Evolutionary conservation across 495 filamentous ascomycete species (phyloP), one percentile per base, ranked within the genome.

Genomic region (Parathielavia appendiculata): DNA sequence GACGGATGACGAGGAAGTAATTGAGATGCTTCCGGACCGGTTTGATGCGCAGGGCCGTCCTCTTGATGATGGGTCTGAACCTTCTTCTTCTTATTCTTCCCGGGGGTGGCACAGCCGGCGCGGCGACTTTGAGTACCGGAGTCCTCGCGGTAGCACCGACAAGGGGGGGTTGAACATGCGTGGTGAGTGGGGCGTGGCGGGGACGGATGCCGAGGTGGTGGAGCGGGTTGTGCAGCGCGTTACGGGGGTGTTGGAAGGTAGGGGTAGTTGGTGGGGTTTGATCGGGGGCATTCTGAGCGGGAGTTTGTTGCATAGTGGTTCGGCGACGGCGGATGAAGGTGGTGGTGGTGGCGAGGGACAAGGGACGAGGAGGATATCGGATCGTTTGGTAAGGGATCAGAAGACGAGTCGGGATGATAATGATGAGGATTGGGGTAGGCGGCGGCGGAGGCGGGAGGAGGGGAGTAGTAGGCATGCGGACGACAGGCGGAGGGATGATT

Each of bases 1-100:
- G 9, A 60, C 59, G 7, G 57, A 59, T 8, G 69, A 71, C 4
- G 64, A 75, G 16, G 65, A 62, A 2, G 73, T 69, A 4, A 57
- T 79, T 4, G 79, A 80, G 39, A 63, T 71, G 8, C 62, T 91
- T 0, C 87, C 87, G 0, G 79, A 83, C 44, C 78, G 87, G 0
- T 90, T 91, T 59, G 86, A 90, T 59, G 61, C 71, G 8, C 71
- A 85, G 4, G 86, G 87, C 1, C 73, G 75, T 20, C 81, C 77
- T 1, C 53, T 81, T 8, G 68, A 73, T 8, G 68, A 73, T 35
- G 34, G 53, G 0, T 38, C 23, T 22, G n/a, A 10, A 11, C 22
- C 17, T 1, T 23, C 20, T 3, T 23, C 41, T 1, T n/a, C 20
- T 3, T 23, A 38, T 1, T n/a, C 23, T 4, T 38, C 19, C 13